Conservation (phyloP, 1,284 basidiomycete genomes). For the Takashimella koratensis region DNA sequence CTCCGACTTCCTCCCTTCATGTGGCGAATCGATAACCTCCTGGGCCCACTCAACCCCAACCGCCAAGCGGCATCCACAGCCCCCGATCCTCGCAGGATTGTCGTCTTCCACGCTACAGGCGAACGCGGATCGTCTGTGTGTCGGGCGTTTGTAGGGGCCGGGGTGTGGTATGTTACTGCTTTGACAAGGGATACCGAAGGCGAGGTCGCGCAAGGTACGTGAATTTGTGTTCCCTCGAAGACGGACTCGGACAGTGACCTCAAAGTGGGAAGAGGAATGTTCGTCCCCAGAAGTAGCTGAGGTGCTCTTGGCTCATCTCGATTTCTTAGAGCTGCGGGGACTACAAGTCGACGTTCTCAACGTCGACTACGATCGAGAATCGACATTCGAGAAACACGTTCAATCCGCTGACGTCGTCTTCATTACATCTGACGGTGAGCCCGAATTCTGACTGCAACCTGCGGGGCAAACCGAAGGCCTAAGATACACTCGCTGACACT, state of each 20-base stretch:
- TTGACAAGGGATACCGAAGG: too few species aligned
- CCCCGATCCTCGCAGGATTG: not conserved
- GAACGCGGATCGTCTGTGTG: too few species aligned
- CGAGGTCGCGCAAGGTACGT: too few species aligned
- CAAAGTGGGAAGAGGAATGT: not conserved
- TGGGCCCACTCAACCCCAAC: not conserved
- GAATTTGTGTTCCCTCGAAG: too few species aligned
- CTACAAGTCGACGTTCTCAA: not conserved
- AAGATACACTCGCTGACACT: too few species aligned
- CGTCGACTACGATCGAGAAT: not conserved
- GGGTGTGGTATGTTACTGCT: too few species aligned
- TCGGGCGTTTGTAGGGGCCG: too few species aligned
- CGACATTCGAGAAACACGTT: not conserved
- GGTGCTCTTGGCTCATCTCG: too few species aligned
- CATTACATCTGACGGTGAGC: not conserved
- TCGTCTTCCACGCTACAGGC: not conserved
- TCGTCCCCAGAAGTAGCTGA: too few species aligned
- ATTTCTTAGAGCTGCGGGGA: not conserved
- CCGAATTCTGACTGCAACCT: too few species aligned
- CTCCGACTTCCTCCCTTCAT: too few species aligned
- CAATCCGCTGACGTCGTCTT: not conserved
- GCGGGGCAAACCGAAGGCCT: too few species aligned
- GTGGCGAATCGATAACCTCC: not conserved
- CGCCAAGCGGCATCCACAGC: not conserved
- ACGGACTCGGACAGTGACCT: not conserved